Conservation (phyloP, 768 basidiomycete genomes). For the Calocybe cyanea region DNA sequence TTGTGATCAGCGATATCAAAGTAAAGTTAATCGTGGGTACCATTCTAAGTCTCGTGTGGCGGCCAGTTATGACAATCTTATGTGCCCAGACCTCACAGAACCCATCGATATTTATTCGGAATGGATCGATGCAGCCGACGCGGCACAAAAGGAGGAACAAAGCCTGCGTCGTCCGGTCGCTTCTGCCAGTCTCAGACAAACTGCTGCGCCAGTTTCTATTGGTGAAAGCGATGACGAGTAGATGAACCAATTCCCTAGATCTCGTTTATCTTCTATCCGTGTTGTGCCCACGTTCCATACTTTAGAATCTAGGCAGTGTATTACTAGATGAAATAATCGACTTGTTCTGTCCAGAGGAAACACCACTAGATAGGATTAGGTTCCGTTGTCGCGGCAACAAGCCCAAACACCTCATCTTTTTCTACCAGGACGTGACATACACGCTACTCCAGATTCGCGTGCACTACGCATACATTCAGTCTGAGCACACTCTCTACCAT, state of each 20-base stretch:
- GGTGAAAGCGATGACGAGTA: slow-evolving; percentile 54
- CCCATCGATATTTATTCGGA: slow-evolving; percentile 88
- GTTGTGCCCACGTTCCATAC: slow-evolving; percentile 13
- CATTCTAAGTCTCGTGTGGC: slow-evolving; percentile 3
- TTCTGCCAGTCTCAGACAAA: slow-evolving; percentile 52
- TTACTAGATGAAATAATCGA: not conserved
- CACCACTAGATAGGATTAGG: slow-evolving; percentile 3
- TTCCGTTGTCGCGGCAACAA: slow-evolving; percentile 22
- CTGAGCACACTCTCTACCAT: slow-evolving; percentile 16
- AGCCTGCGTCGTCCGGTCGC: slow-evolving; percentile 50
- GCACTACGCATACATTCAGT: slow-evolving; percentile 8
- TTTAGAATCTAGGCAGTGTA: slow-evolving; percentile 11
- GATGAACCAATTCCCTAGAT: slow-evolving; percentile 6
- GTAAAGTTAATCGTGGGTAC: slow-evolving; percentile 77
- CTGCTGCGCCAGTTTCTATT: slow-evolving; percentile 35
- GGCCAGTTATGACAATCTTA: slow-evolving; percentile 5
- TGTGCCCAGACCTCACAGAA: slow-evolving; percentile 69
- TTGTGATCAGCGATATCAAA: slow-evolving; percentile 84
- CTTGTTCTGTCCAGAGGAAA: too few species aligned
- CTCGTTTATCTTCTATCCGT: slow-evolving; percentile 8
- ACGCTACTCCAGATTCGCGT: slow-evolving; percentile 8
- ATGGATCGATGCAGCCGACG: slow-evolving; percentile 88
- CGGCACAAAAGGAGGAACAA: slow-evolving; percentile 65
- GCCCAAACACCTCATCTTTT: slow-evolving; percentile 20
- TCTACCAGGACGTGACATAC: slow-evolving; percentile 15